These are phyloP conservation scores for Penicillium sp. DNA, from an alignment of 2,329 filamentous ascomycete genomes.

Conservation along the genomic window DNA sequence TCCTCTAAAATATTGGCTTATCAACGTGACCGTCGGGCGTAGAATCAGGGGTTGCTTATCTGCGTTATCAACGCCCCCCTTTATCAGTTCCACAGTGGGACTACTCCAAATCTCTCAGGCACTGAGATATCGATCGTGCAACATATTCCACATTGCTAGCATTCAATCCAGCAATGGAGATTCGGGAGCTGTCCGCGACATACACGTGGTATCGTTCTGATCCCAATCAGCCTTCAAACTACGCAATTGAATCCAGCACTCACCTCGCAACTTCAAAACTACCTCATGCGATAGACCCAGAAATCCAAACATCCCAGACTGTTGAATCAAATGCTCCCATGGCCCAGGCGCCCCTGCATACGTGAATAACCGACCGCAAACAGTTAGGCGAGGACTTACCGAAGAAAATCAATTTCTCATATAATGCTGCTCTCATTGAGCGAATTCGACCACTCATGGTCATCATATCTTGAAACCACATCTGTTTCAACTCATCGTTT, in stretches of 20 bases:
- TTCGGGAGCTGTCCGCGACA: conserved; percentile 78
- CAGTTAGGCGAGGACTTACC: conserved; percentile 1
- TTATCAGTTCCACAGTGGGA: not conserved
- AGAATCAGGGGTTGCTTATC: not conserved
- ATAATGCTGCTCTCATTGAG: conserved; percentile 76
- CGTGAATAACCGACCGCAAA: not conserved
- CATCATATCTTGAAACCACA: conserved; percentile 86
- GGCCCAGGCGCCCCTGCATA: conserved; percentile 72
- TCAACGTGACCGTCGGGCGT: not conserved
- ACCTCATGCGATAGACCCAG: conserved; percentile 48
- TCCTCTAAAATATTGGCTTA: not conserved
- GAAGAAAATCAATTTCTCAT: conserved; percentile 59
- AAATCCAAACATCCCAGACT: conserved; percentile 98
- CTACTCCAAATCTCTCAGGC: conserved; percentile 7
- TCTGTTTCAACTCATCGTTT: conserved; percentile 69
- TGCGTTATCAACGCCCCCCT: not conserved
- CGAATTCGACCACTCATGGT: conserved; percentile 94
- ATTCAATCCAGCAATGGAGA: conserved; percentile 93
- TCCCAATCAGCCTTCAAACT: not conserved
- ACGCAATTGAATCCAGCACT: not conserved
- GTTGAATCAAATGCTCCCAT: conserved; percentile 61
- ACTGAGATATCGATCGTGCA: conserved; percentile 21
- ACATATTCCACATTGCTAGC: conserved; percentile 39
- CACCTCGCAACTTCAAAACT: conserved; percentile 39
- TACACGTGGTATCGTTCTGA: conserved; percentile 47